Percentiles rank a stretch among this genome's conserved stretches.
Evolutionary conservation across 495 filamentous ascomycete genomes (phyloP).

Genomic region (Coniosporium apollinis): DNA sequence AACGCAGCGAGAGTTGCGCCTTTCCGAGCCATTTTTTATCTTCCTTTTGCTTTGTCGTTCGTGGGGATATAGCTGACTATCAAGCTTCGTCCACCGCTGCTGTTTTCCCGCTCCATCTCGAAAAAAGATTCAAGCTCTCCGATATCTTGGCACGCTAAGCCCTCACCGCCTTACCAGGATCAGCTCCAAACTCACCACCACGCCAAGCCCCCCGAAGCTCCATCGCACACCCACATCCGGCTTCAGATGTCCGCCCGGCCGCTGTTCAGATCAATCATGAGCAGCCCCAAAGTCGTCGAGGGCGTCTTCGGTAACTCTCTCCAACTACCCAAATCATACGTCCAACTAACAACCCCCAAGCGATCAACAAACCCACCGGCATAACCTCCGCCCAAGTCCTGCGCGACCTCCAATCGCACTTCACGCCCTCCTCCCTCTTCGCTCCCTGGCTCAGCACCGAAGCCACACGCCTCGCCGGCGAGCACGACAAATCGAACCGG

Average conservation of each 20-base stretch:
- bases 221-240: too few species aligned
- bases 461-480: constrained; percentile 22
- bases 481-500: constrained; percentile 30
- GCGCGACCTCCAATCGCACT: constrained; percentile 61
- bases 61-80: neutral
- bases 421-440: constrained; percentile 69
- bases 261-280: neutral
- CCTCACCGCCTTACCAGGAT: too few species aligned
- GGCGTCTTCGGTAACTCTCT: constrained; percentile 18
- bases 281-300: constrained; percentile 3
- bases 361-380: constrained; percentile 79
- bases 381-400: constrained; percentile 77
- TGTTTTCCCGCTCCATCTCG: too few species aligned
- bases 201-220: too few species aligned
- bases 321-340: too few species aligned
- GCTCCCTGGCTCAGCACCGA: constrained; percentile 52
- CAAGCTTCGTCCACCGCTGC: too few species aligned
- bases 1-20: constrained; percentile 51
- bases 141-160: too few species aligned
- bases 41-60: too few species aligned
- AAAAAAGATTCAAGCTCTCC: too few species aligned
- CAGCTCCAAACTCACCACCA: too few species aligned
- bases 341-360: too few species aligned
- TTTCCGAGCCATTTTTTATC: constrained; percentile 41
- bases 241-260: neutral